A percentile compares a stretch with the other conserved stretches of the same genome.
These are phyloP conservation scores for Bryoerythrophyllum caledonicum DNA, from an alignment of 225 moss, liverwort and hornwort genomes.

Conservation along the genomic window DNA sequence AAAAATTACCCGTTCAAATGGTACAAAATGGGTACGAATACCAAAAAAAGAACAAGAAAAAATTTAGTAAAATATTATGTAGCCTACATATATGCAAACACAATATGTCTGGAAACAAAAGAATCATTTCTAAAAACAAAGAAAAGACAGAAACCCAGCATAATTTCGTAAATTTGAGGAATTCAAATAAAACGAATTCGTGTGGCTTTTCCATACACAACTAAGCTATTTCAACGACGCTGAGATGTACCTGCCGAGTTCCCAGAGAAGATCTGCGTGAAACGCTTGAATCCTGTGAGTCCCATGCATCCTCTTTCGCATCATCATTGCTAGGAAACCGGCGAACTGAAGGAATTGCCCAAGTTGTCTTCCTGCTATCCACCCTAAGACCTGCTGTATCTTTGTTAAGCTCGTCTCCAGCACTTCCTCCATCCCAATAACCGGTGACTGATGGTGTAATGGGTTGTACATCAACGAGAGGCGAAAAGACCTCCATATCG, in stretches of 20 bases:
- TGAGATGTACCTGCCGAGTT: conserved; percentile 44
- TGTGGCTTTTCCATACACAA: too few species aligned
- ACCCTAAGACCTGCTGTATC: too few species aligned
- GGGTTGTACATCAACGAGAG: too few species aligned
- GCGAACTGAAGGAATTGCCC: conserved; percentile 33
- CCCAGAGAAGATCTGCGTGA: conserved; percentile 47
- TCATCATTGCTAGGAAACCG: conserved; percentile 65
- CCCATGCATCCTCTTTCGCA: too few species aligned
- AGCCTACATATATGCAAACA: too few species aligned
- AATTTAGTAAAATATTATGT: not conserved
- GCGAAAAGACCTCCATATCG: too few species aligned
- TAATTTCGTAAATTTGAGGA: too few species aligned
- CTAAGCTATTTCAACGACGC: too few species aligned
- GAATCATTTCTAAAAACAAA: not conserved
- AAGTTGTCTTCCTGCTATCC: conserved; percentile 30
- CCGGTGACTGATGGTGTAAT: too few species aligned
- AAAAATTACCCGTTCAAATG: not conserved
- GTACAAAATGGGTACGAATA: not conserved
- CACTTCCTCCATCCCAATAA: conserved; percentile 63
- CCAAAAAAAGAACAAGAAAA: not conserved
- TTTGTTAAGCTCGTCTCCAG: conserved; percentile 53
- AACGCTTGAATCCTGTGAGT: too few species aligned
- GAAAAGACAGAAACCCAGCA: not conserved
- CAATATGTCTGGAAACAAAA: not conserved
- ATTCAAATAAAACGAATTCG: too few species aligned